Evolutionary conservation across 1,284 basidiomycete genomes (phyloP), one percentile per base, ranked within the genome.

Genomic region (Apiotrichum sp.): DNA sequence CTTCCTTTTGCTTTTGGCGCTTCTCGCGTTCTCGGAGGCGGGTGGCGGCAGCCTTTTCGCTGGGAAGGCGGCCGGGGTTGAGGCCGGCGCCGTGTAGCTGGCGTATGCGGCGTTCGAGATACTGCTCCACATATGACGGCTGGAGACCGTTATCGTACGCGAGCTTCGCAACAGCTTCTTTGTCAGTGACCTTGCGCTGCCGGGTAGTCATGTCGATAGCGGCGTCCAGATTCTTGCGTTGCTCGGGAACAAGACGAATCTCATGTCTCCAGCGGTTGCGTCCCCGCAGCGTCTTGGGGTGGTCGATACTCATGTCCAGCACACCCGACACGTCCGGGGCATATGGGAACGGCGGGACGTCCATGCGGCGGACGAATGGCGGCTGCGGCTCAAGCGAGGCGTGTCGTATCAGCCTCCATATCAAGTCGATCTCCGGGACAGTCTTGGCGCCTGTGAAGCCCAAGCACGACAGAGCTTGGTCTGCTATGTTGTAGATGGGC

Each of bases 401-500:
- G 13, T 50, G 44, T 34, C 62, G 57, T 36, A 64, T 49, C 3
- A 47, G 45, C 0, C 49, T 16, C 70, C 70, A 74, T 35, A 63
- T 62, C 2, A 33, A 14, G 3, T 65, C 59, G 6, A 61, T 42
- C 11, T 72, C 61, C 9, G 56, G 53, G 10, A 45, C 38, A 3
- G 41, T 58, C n/a, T n/a, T 50, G 34, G 65, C 54, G 0, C 63
- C 63, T 35, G 68, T 47, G n/a, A 69, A 50, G 31, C 69, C 71
- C 1, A 71, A 47, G 5, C 70, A 44, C 8, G 62, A 50, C 3
- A 65, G 44, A 0, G 49, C 40, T 3, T 55, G 49, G 7, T 57
- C 56, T 1, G 65, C 66, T 43, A 73, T 56, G 45, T 72, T 66
- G 50, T 71, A 74, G 3, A 74, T 58, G 0, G 72, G 72, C 9